phyloP scores from a whole-genome alignment of 2,329 filamentous ascomycete genomes.

The Stagonosporopsis vannaccii region DNA sequence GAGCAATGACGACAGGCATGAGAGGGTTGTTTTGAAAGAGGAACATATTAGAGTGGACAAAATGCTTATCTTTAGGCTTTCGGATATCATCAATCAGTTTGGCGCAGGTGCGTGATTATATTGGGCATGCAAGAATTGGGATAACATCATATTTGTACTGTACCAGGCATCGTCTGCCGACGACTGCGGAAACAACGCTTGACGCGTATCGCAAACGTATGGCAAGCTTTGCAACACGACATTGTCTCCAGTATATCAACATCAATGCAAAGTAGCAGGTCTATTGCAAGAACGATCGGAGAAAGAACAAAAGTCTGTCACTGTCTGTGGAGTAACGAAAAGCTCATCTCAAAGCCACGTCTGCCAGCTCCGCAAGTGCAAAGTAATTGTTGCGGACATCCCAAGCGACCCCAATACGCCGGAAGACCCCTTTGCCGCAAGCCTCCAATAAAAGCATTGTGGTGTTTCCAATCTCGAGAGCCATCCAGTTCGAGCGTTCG shows the following conservation, averaged over 20 bases:
- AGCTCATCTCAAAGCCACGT: background rate
- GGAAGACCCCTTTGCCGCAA: background rate
- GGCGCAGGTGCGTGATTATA: background rate
- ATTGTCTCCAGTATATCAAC: too few species aligned
- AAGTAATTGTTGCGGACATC: background rate
- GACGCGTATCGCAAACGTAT: background rate
- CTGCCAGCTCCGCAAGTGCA: background rate
- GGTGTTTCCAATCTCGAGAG: background rate
- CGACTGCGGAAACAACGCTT: too few species aligned
- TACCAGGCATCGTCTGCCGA: background rate
- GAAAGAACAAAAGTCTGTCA: too few species aligned
- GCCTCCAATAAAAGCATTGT: background rate
- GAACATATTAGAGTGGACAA: background rate
- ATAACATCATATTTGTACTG: background rate
- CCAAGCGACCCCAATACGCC: background rate
- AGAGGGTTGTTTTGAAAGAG: background rate
- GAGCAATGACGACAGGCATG: constrained; percentile 17
- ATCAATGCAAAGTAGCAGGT: too few species aligned
- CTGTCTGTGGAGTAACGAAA: background rate
- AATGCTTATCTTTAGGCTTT: background rate
- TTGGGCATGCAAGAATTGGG: background rate
- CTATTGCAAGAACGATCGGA: too few species aligned
- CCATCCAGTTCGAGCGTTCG: background rate
- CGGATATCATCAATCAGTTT: background rate
- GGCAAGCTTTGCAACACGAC: background rate